Base-by-base conservation (phyloP, 2,329 filamentous ascomycete species). In the Sarocladiaceae sp. region DNA sequence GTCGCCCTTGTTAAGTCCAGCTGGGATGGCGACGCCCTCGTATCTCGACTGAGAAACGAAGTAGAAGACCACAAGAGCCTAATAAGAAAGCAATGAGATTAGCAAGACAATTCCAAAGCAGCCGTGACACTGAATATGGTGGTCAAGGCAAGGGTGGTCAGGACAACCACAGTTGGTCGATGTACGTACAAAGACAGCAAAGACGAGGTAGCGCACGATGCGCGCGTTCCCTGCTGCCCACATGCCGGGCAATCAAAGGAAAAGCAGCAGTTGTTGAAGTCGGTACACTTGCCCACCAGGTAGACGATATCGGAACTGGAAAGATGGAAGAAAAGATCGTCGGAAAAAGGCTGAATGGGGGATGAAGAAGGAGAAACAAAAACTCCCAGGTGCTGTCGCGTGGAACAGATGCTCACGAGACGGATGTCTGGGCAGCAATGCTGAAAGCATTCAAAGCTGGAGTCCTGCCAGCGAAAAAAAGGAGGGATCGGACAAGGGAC, bases 171-270 rank as follows among this genome's bases (percentile, higher is more conserved):
- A n/a, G 4, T 25, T 6, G 40, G 40, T 36, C 33, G 33, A n/a
- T 31, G 33, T 40, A 78, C 87, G 66, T 80, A 96, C 92, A 65
- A 96, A 86, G 65, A 91, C 80, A 54, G 90, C 88, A 64, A 96
- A 84, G 66, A 94, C 78, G 67, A 96, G 78, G 71, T 85, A 86
- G 77, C 83, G 82, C 77, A 85, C 73, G 64, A 90, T 90, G 71
- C 88, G 85, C 71, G 86, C 83, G 60, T 82, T 84, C 66, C 84
- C 84, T 55, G 84, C 80, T 71, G 84, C 85, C 77, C 79, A 81
- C 64, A 59, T 73, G 64, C 60, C 31, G 47, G 47, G 47, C 47
- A 11, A 37, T 13, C 26, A 20, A 4, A 31, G 15, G 10, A 48
- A 23, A 48, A 20, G 25, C 25, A 29, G 44, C 44, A 48, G 44